Evolutionary conservation across 345 rosid genomes (phyloP), one percentile per base, ranked within the genome.

Genomic region (Melaleuca alternifolia): DNA sequence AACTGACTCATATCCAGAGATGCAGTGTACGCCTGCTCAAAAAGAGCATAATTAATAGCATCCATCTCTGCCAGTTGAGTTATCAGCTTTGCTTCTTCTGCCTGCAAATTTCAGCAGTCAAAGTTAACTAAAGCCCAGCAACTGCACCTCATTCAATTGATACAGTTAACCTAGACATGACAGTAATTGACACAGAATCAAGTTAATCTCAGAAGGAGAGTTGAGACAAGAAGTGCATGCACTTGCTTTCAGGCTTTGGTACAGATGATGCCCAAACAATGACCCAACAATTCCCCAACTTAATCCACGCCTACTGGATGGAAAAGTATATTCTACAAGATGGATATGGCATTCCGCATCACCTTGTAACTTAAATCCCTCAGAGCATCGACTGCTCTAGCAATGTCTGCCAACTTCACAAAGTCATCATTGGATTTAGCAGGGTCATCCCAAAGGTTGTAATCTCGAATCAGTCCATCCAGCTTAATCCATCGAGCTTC

Each of bases 281-380:
- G 79, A 71, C 79, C 46, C 79, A 71, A 71, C 79, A 71, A 71
- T 37, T 37, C 7, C 13, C 79, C 48, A 37, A 71, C 48, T 71
- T 9, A 71, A 33, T 37, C 26, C 48, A 71, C 79, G 18, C 79
- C 48, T 71, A 33, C 79, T 71, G 79, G 79, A 18, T 2, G 3
- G 79, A 71, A 30, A 71, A 33, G 24, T 3, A 18, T 30, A 62
- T 30, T 37, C 4, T 71, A 71, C 5, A 7, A 71, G 48, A 71
- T 71, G 48, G 26, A 71, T 71, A 37, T 9, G 18, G 10, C 28
- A 84, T 79, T 33, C 81, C 53, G 82, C 59, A 85, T 75, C 33
- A 96, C 98, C 97, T 96, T 96, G 88, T 92, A 93, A 52, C 90
- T 92, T 41, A 96, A 89, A 87, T 96, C 97, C 91, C 93, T 93